Conservation (phyloP, 2,329 filamentous ascomycete species). For the Xylaria sp. region DNA sequence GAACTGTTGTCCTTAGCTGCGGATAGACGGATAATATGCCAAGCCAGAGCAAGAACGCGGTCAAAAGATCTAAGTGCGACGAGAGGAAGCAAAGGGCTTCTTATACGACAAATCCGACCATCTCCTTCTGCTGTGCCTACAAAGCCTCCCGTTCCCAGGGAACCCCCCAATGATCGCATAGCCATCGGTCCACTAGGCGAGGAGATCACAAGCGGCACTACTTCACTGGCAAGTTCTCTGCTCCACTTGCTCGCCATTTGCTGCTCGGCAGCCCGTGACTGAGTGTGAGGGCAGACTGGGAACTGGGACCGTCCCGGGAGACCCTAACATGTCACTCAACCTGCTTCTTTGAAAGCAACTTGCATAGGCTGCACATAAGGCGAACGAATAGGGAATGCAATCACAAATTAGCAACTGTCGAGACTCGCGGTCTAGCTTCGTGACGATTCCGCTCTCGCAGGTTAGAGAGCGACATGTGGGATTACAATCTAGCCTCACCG, state of each 20-base stretch:
- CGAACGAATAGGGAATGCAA: slow-evolving; percentile 32
- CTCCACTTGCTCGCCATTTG: slow-evolving; percentile 34
- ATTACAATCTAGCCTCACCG: slow-evolving; percentile 19
- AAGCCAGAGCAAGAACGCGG: slow-evolving; percentile 22
- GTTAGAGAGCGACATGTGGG: slow-evolving; percentile 10
- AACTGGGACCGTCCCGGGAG: slow-evolving; percentile 22
- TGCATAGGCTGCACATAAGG: slow-evolving; percentile 26
- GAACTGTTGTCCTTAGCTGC: slow-evolving; percentile 20
- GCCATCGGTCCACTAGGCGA: slow-evolving; percentile 20
- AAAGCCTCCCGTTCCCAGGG: slow-evolving; percentile 24
- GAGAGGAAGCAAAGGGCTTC: slow-evolving; percentile 25
- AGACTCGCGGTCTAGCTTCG: slow-evolving; percentile 21
- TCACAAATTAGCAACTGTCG: slow-evolving; percentile 30
- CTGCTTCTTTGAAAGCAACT: slow-evolving; percentile 26
- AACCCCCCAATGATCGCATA: slow-evolving; percentile 15
- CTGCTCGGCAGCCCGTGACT: slow-evolving; percentile 21
- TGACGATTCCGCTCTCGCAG: slow-evolving; percentile 16
- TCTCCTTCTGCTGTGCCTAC: slow-evolving; percentile 17
- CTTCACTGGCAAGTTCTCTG: slow-evolving; percentile 27
- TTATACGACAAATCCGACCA: slow-evolving; percentile 29
- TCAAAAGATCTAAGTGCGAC: slow-evolving; percentile 8
- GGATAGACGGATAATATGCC: slow-evolving; percentile 9
- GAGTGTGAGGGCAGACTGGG: slow-evolving; percentile 19
- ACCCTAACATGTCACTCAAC: slow-evolving; percentile 25
- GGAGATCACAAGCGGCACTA: slow-evolving; percentile 25